Evolutionary conservation across 1,284 basidiomycete species (phyloP), one percentile per base, ranked within the genome.

Genomic region (Hemileia vastatrix): DNA sequence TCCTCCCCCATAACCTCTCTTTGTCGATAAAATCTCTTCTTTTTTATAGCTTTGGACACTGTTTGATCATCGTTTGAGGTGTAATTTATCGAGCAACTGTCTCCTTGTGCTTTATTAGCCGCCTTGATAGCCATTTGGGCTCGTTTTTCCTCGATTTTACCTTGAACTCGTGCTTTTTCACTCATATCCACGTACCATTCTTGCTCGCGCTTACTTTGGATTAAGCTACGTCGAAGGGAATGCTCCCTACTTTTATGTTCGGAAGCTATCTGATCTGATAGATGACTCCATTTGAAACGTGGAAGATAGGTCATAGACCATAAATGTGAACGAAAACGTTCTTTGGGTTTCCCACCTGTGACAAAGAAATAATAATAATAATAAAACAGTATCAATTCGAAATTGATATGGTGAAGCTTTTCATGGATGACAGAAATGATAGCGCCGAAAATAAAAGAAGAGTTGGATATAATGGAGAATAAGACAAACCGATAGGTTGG

Each of bases 261-360:
- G 72, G 96, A 88, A 32, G 94, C 94, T 94, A 99, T 87, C 82
- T 97, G 94, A 77, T 97, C 95, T 9, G 90, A 93, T 65, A 99
- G 80, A 93, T 96, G 96, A 76, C 87, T 86, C 95, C 95, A 98
- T 76, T 95, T 97, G 81, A 97, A 99, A 67, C 86, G 88, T 5
- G 91, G 91, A 56, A 99, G 80, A 75, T 98, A 99, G 76, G 94
- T 94, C 91, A 98, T 95, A 49, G 95, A 97, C 95, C 95, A 98
- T 5, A 99, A 85, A 68, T 98, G 93, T 92, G 72, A 90, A 81
- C 89, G 90, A 97, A 64, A 89, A 81, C 5, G 83, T 82, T 3
- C 90, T 88, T 76, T 93, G 93, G 79, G 92, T 93, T 1, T 91
- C 90, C 6, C 91, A 65, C 64, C 54, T 58, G 47, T 21, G 51